Evolutionary conservation across 768 basidiomycete genomes (phyloP).

Genomic region (Suillus cothurnatus): DNA sequence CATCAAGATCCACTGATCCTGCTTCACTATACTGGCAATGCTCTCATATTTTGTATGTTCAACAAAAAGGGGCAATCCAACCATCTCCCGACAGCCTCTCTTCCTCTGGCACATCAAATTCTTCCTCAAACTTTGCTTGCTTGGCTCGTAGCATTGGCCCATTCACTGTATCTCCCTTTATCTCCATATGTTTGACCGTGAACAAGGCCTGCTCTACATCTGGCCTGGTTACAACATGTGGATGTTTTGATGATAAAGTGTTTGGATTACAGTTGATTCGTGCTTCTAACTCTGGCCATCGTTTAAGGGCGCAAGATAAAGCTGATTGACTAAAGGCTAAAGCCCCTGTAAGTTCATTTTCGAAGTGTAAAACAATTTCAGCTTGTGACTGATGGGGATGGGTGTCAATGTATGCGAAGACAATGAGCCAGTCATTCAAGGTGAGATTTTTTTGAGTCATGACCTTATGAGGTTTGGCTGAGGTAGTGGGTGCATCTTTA

Average conservation of each 20-base stretch:
- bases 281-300: too few species aligned
- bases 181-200: constrained; percentile 30
- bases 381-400: too few species aligned
- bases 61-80: constrained; percentile 12
- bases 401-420: too few species aligned
- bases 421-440: too few species aligned
- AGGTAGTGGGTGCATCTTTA: too few species aligned
- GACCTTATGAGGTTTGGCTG: too few species aligned
- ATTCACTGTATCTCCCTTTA: constrained; percentile 24
- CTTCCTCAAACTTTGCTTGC: constrained; percentile 30
- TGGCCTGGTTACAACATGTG: constrained; percentile 33
- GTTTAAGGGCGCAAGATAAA: too few species aligned
- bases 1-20: constrained; percentile 28
- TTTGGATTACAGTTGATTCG: too few species aligned
- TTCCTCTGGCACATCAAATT: constrained; percentile 33
- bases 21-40: constrained; percentile 26
- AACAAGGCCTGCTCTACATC: constrained; percentile 36
- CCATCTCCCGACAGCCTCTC: constrained; percentile 15
- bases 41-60: constrained; percentile 10
- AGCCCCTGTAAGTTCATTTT: too few species aligned
- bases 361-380: too few species aligned
- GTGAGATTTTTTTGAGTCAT: too few species aligned
- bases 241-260: constrained; percentile 25
- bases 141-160: constrained; percentile 13
- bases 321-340: too few species aligned